These are phyloP conservation scores for Kodamaea kaohsiungensis DNA, from an alignment of 805 yeast species.

Conservation along the genomic window DNA sequence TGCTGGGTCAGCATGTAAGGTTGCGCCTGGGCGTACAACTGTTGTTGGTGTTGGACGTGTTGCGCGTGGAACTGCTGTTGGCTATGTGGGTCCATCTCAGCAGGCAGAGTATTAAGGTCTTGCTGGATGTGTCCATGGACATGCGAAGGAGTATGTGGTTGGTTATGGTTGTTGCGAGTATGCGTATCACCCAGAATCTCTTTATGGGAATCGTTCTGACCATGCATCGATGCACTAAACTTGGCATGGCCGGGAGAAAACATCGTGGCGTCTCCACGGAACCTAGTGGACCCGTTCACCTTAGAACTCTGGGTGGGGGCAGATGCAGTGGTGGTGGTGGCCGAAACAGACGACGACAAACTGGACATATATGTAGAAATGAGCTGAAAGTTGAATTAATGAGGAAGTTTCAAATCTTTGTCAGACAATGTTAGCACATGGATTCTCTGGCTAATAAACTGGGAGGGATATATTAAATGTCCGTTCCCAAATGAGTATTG, in stretches of 20 bases:
- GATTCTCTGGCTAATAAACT: neutral
- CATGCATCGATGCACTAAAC: neutral
- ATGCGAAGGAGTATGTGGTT: slow-evolving; percentile 3
- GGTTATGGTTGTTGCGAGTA: neutral
- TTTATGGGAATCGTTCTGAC: neutral
- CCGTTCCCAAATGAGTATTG: neutral
- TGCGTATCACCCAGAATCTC: neutral
- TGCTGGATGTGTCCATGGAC: slow-evolving; percentile 1
- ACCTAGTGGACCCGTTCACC: slow-evolving; percentile 31
- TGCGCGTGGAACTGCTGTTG: slow-evolving; percentile 13
- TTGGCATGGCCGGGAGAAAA: slow-evolving; percentile 29
- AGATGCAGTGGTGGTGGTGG: slow-evolving; percentile 22
- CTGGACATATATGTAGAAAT: slow-evolving; percentile 8
- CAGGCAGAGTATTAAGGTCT: slow-evolving; percentile 5
- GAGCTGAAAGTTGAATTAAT: neutral
- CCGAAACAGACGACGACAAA: slow-evolving; percentile 19
- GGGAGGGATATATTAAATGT: neutral
- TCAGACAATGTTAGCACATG: slow-evolving; percentile 1
- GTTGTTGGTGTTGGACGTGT: slow-evolving; percentile 13
- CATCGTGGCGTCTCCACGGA: slow-evolving; percentile 41
- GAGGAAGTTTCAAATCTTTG: neutral
- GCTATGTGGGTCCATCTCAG: slow-evolving; percentile 3
- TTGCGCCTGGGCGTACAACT: slow-evolving; percentile 6
- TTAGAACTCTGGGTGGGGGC: neutral
- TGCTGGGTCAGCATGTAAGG: slow-evolving; percentile 14